Evolutionary conservation across 2,329 filamentous ascomycete genomes (phyloP).

Genomic region (Scortechinia acanthostroma): DNA sequence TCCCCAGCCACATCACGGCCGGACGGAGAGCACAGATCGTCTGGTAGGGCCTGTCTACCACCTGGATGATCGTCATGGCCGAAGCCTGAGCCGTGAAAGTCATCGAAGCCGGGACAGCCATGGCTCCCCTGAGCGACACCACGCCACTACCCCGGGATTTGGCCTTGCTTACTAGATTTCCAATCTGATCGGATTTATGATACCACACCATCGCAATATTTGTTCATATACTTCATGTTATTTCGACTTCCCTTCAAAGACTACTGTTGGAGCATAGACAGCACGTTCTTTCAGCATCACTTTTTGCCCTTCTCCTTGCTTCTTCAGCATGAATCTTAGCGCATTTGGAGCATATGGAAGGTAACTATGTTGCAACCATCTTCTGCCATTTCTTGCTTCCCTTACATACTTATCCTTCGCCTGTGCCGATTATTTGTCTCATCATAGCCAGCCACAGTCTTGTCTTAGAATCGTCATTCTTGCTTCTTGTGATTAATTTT

Average conservation of each 20-base stretch:
- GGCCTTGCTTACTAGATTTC: background rate
- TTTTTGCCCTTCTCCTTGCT: too few relatives aligned
- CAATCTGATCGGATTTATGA: background rate
- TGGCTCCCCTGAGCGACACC: background rate
- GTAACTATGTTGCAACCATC: background rate
- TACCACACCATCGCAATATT: too few relatives aligned
- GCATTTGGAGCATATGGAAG: background rate
- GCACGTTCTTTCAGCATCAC: too few relatives aligned
- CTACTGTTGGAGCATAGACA: too few relatives aligned
- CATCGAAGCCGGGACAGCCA: background rate
- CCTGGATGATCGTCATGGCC: background rate
- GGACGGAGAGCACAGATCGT: background rate
- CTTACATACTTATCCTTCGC: background rate
- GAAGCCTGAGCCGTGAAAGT: background rate
- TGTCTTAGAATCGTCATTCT: too few relatives aligned
- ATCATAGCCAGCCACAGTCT: too few relatives aligned
- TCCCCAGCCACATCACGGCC: background rate
- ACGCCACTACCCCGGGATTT: background rate
- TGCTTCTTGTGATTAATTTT: too few relatives aligned
- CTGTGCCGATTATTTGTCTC: too few relatives aligned
- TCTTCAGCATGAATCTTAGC: too few relatives aligned
- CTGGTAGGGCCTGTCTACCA: background rate
- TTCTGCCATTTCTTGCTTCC: background rate
- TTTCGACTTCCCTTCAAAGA: too few relatives aligned
- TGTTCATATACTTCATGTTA: too few relatives aligned